phyloP scores from a whole-genome alignment of 2,329 filamentous ascomycete species.

The Paecilomyces sp. region DNA sequence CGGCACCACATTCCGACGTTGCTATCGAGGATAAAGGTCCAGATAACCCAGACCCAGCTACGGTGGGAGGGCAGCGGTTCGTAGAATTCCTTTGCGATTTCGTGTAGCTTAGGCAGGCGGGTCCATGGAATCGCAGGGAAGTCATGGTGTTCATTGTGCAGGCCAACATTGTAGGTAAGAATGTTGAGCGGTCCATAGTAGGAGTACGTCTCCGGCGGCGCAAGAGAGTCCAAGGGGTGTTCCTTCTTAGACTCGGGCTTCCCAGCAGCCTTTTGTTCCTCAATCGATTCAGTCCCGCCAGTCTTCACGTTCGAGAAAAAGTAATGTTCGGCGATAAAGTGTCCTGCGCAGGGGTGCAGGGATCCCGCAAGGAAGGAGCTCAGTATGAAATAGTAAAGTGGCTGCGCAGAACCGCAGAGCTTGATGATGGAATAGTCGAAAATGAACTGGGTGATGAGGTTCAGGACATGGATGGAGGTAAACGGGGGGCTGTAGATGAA shows the following conservation, averaged over 20 bases:
- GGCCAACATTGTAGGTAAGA: constrained; percentile 91
- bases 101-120: constrained; percentile 65
- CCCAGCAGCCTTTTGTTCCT: constrained; percentile 37
- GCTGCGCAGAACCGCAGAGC: constrained; percentile 45
- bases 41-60: constrained; percentile 90
- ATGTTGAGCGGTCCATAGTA: constrained; percentile 94
- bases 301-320: constrained; percentile 48
- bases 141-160: constrained; percentile 99
- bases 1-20: constrained; percentile 85
- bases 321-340: constrained; percentile 98
- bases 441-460: constrained; percentile 65
- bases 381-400: constrained; percentile 75
- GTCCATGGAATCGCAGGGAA: constrained; percentile 98
- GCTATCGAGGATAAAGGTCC: constrained; percentile 89
- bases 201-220: constrained; percentile 87
- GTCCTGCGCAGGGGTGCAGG: constrained; percentile 87
- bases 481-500: constrained; percentile 84
- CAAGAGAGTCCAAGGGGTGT: constrained; percentile 53
- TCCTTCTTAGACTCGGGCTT: constrained; percentile 17
- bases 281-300: constrained; percentile 41
- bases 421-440: constrained; percentile 69
- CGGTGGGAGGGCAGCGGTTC: constrained; percentile 74
- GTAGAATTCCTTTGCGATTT: constrained; percentile 87
- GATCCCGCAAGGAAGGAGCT: constrained; percentile 91
- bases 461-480: constrained; percentile 76